phyloP scores from a whole-genome alignment of 345 rosid genomes.

The Gossypium longicalyx region DNA sequence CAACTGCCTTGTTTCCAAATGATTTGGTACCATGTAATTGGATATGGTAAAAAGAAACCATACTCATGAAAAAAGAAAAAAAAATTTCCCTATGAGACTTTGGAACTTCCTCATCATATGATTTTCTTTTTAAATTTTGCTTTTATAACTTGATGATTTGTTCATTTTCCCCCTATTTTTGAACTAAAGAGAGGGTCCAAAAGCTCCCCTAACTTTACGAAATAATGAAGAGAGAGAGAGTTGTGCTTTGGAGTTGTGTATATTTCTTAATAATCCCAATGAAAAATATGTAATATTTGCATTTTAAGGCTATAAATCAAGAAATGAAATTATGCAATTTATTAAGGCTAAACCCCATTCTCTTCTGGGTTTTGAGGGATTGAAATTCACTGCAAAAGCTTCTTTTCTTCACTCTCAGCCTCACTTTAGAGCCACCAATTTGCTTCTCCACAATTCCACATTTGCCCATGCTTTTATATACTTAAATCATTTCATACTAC shows the following conservation, averaged over 20 bases:
- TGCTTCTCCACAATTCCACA: neutral
- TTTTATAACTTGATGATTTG: constrained; percentile 1
- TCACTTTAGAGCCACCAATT: constrained; percentile 13
- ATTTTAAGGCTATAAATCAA: neutral
- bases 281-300: neutral
- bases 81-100: neutral
- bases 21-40: neutral
- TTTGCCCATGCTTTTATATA: neutral
- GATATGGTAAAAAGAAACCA: neutral
- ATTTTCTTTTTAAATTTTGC: neutral
- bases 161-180: constrained; percentile 1
- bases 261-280: neutral
- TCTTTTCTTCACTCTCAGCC: neutral
- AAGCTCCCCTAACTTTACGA: constrained; percentile 31
- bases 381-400: constrained; percentile 4
- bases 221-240: constrained; percentile 32
- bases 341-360: constrained; percentile 17
- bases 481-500: neutral
- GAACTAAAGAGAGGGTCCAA: neutral
- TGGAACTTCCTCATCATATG: constrained; percentile 20
- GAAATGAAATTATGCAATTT: neutral
- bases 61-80: constrained; percentile 3
- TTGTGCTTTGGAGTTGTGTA: neutral
- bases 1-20: neutral
- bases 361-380: constrained; percentile 33